phyloP scores from a whole-genome alignment of 371 early-diverging fungal genomes.

The Syncephalis plumigaleata region DNA sequence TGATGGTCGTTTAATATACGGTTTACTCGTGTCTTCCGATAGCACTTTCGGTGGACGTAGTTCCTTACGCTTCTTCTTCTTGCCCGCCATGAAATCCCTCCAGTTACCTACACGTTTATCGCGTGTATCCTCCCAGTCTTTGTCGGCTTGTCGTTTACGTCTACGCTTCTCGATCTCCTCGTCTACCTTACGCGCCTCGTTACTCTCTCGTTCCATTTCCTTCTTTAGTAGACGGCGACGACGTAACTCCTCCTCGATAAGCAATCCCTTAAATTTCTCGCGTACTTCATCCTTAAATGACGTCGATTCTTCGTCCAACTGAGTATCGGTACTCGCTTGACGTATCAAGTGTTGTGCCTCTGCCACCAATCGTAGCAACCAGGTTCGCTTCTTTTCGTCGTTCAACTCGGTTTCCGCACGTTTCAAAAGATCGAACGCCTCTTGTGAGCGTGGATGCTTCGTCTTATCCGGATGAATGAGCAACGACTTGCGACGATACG shows the following conservation, averaged over 20 bases:
- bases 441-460: constrained; percentile 54
- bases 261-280: constrained; percentile 32
- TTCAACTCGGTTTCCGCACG: constrained; percentile 60
- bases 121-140: constrained; percentile 50
- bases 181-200: constrained; percentile 23
- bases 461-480: constrained; percentile 85
- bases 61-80: constrained; percentile 20
- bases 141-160: constrained; percentile 42
- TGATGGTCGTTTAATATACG: too few species aligned
- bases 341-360: constrained; percentile 38
- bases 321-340: constrained; percentile 22
- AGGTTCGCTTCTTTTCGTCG: constrained; percentile 38
- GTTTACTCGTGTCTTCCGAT: too few species aligned
- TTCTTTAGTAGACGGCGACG: constrained; percentile 38
- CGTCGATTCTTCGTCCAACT: constrained; percentile 2
- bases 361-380: constrained; percentile 16
- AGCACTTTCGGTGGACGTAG: too few species aligned
- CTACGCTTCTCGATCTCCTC: constrained; percentile 24
- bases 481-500: constrained; percentile 67
- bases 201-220: constrained; percentile 54
- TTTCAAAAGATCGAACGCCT: constrained; percentile 73
- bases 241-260: constrained; percentile 43
- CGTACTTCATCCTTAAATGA: constrained; percentile 18
- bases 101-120: constrained; percentile 48
- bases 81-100: constrained; percentile 34